A percentile compares a stretch with the other conserved stretches of the same genome.
These are phyloP conservation scores for Crithidia brevicula DNA, from an alignment of 208 protist species.

Conservation along the genomic window DNA sequence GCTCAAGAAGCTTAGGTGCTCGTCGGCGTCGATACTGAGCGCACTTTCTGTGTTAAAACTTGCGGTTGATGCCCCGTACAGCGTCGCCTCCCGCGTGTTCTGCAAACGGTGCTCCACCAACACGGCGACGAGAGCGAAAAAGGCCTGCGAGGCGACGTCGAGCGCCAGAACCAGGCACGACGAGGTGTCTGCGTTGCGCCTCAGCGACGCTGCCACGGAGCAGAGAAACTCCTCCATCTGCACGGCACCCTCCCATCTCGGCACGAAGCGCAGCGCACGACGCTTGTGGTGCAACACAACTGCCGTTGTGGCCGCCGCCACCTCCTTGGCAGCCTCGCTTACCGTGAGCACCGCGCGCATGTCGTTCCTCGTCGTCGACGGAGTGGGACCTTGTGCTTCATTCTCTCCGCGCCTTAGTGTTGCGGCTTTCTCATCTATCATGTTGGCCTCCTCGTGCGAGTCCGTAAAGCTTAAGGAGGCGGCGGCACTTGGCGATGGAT, in stretches of 20 bases:
- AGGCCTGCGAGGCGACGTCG: conserved; percentile 17
- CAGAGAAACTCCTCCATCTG: conserved; percentile 21
- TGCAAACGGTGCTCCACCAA: conserved; percentile 26
- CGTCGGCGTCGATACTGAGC: background rate
- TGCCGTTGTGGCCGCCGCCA: background rate
- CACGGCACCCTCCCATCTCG: background rate
- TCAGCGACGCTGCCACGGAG: background rate
- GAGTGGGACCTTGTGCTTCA: background rate
- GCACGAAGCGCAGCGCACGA: conserved; percentile 10
- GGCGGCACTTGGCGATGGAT: background rate
- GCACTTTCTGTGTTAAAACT: background rate
- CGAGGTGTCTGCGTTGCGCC: background rate
- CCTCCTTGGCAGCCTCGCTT: conserved; percentile 19
- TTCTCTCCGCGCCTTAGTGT: background rate
- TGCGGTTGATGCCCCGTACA: background rate
- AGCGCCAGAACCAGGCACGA: conserved; percentile 20
- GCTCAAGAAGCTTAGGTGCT: conserved; percentile 14
- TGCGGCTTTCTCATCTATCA: background rate
- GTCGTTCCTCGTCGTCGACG: background rate
- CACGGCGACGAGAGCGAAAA: conserved; percentile 28
- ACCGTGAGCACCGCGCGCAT: conserved; percentile 5
- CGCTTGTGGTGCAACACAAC: conserved; percentile 14
- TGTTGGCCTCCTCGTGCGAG: background rate
- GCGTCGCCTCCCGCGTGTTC: background rate
- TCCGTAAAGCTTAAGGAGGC: background rate